These are phyloP conservation scores for Alternaria hordeiaustralica DNA, from an alignment of 2,329 filamentous ascomycete genomes.

Conservation along the genomic window DNA sequence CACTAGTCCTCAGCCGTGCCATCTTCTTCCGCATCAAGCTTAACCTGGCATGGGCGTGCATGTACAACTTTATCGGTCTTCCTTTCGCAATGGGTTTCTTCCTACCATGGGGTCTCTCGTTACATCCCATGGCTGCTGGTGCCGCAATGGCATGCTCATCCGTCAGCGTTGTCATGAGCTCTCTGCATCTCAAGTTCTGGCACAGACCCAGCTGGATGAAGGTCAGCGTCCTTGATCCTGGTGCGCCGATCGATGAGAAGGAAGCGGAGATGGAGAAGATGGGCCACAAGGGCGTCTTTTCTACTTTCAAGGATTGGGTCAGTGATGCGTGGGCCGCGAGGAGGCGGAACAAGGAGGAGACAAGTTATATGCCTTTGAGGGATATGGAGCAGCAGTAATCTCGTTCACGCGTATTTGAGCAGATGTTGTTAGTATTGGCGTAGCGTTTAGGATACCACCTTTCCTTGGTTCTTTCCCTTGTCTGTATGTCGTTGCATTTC, in stretches of 20 bases:
- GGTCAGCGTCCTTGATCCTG: slow-evolving; percentile 65
- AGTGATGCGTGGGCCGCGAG: slow-evolving; percentile 40
- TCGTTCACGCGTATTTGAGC: neutral
- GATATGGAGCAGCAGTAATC: slow-evolving; percentile 48
- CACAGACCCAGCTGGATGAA: slow-evolving; percentile 86
- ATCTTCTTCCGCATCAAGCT: slow-evolving; percentile 95
- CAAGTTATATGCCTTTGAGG: slow-evolving; percentile 55
- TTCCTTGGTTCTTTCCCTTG: slow-evolving; percentile 1
- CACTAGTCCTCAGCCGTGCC: slow-evolving; percentile 77
- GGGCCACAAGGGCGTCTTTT: slow-evolving; percentile 27
- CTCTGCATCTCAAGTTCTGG: slow-evolving; percentile 87
- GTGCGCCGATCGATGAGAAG: slow-evolving; percentile 34
- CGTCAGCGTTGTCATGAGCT: slow-evolving; percentile 87
- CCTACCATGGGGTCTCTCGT: slow-evolving; percentile 82
- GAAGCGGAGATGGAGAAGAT: slow-evolving; percentile 37
- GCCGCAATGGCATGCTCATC: slow-evolving; percentile 92
- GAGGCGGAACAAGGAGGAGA: slow-evolving; percentile 48
- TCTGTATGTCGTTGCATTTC: neutral
- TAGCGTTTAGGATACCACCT: slow-evolving; percentile 20
- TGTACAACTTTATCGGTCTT: slow-evolving; percentile 89
- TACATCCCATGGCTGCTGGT: slow-evolving; percentile 93
- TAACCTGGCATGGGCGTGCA: slow-evolving; percentile 89
- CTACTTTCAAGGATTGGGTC: slow-evolving; percentile 35
- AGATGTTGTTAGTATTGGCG: neutral
- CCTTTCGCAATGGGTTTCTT: slow-evolving; percentile 98